Evolutionary conservation across 352 stramenopile genomes (phyloP).

Genomic region (Pythium aquatile): DNA sequence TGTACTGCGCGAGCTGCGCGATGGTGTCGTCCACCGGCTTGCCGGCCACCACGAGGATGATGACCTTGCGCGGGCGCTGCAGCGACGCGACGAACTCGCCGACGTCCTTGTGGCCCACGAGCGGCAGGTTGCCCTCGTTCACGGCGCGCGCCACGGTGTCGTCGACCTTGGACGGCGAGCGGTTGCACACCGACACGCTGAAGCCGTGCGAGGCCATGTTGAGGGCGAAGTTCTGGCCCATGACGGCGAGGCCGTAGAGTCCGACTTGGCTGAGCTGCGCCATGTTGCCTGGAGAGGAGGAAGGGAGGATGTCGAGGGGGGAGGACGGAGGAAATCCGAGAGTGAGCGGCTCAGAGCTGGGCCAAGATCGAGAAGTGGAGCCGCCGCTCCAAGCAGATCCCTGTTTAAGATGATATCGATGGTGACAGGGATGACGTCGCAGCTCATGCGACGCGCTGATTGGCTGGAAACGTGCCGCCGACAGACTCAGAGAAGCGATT

Average conservation of each 20-base stretch:
- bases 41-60: conserved; percentile 98
- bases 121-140: conserved; percentile 93
- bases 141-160: conserved; percentile 94
- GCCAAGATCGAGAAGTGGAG: conserved; percentile 3
- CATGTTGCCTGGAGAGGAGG: conserved; percentile 34
- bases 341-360: conserved; percentile 3
- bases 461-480: conserved; percentile 15
- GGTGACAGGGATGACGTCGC: conserved; percentile 29
- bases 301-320: not conserved
- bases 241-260: conserved; percentile 92
- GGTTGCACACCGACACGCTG: conserved; percentile 96
- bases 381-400: conserved; percentile 13
- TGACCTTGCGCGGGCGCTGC: conserved; percentile 94
- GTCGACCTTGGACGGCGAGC: conserved; percentile 96
- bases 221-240: conserved; percentile 99
- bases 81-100: conserved; percentile 93
- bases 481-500: conserved; percentile 22
- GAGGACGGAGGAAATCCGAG: conserved; percentile 18
- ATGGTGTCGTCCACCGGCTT: conserved; percentile 95
- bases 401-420: conserved; percentile 14
- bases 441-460: conserved; percentile 17
- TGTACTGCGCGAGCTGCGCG: conserved; percentile 75
- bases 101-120: conserved; percentile 92
- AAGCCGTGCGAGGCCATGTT: conserved; percentile 99
- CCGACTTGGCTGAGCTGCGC: conserved; percentile 80